Evolutionary conservation across 202 grass and related monocot genomes (phyloP), one percentile per base, ranked within the genome.

Genomic region (Setaria italica): DNA sequence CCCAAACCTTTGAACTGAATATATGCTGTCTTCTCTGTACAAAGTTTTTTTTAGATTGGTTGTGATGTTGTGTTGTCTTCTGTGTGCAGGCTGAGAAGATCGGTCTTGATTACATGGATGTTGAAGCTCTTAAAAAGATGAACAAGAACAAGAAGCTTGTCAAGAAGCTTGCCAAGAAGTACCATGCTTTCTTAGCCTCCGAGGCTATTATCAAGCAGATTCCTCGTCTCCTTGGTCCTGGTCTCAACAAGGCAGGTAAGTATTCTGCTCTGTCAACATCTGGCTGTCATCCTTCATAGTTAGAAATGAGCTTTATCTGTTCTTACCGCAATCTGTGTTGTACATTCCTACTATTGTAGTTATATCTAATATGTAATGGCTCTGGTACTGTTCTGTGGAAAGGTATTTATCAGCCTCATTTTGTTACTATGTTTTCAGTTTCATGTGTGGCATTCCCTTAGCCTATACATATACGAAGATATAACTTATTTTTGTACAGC

Each of bases 141-240:
- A 97, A 97, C 82, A 97, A 97, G 89, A 97, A 93, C 67, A 95
- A 95, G 86, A 95, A 95, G 80, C 86, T 95, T 47, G 93, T 92
- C 43, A 96, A 96, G 84, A 93, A 84, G 79, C 87, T 96, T 67
- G 89, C 87, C 45, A 97, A 97, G 87, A 93, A 97, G 66, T 91
- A 95, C 60, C 93, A 95, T 80, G 90, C 93, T 85, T 95, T 95
- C 88, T 85, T 95, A 67, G 90, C 90, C 10, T 95, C 88, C 19
- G 88, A 95, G 81, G 88, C 90, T 74, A 87, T 95, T 34, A 93
- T 95, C 81, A 95, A 95, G 77, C 86, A 95, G 84, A 95, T 93
- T 82, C 94, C 94, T 5, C 87, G 91, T 88, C 94, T 97, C 53
- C 91, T 97, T 35, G 94, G 94, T 4, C 94, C 91, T 50, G 91